Evolutionary conservation across 768 basidiomycete species (phyloP), one percentile per base, ranked within the genome.

Genomic region (Russula emetica): DNA sequence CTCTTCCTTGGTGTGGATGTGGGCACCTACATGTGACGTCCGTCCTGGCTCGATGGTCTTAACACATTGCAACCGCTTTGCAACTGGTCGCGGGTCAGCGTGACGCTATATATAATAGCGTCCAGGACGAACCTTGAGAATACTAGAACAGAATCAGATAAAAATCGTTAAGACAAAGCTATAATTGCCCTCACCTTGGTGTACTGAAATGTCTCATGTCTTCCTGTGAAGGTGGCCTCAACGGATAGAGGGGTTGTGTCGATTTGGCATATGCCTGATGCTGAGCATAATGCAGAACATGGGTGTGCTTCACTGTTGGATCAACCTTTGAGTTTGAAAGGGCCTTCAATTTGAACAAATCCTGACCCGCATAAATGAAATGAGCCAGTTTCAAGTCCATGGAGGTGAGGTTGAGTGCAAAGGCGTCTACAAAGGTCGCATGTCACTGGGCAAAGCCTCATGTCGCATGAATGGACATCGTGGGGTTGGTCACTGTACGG

Each of bases 151-250:
- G 28, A 45, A 55, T 13, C 10, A 63, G 30, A 30, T 8, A 18
- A 14, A 6, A 49, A 18, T 26, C 16, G 1, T 2, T 7, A 28
- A 7, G 32, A 36, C 50, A 0, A n/a, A 26, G 6, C 6, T 18
- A 10, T 60, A 18, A 32, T 20, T 26, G 1, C 7, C 62, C 71
- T 34, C 56, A 83, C 85, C 78, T 87, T 87, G 0, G 86, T 87
- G 54, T 83, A 86, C 67, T 83, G 80, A 67, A 85, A 87, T 0
- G 80, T 83, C 64, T 84, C 83, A 55, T 85, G 81, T 61, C 72
- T 75, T 1, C 85, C 86, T 0, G 79, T 81, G 67, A 86, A 86
- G 0, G 83, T 85, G 9, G 84, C 82, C 68, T 85, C 82, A 34
- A 87, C 78, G 0, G 84, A 81, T 58, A 81, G 79, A 1, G 85